Conservation (phyloP, 345 rosid genomes). For the Populus davidiana region DNA sequence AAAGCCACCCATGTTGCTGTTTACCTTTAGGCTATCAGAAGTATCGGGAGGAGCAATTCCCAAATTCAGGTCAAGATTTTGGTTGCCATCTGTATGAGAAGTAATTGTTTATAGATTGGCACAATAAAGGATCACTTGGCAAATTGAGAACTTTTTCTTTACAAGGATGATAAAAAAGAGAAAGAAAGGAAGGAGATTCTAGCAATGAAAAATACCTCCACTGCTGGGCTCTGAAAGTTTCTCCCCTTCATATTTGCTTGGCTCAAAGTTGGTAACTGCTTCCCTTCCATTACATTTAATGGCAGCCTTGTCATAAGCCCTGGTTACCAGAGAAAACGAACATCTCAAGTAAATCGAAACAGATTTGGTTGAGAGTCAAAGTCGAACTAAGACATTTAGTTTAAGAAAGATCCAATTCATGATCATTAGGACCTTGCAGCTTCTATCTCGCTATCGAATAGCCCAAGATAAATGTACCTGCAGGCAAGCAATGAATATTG, state of each 20-base stretch:
- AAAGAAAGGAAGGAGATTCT: neutral
- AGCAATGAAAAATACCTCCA: constrained; percentile 27
- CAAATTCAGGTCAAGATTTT: constrained; percentile 50
- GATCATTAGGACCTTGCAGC: constrained; percentile 76
- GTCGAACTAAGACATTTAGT: neutral
- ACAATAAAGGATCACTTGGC: neutral
- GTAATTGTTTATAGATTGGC: neutral
- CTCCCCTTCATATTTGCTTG: constrained; percentile 57
- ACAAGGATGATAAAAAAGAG: neutral
- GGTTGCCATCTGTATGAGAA: constrained; percentile 33
- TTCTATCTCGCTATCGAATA: constrained; percentile 82
- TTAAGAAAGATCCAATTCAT: constrained; percentile 9
- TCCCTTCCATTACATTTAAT: constrained; percentile 82
- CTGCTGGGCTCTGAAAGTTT: constrained; percentile 22
- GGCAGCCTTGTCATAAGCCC: constrained; percentile 97
- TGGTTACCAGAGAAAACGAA: constrained; percentile 26
- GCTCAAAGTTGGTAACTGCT: constrained; percentile 88
- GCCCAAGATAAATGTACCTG: constrained; percentile 97
- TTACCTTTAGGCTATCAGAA: constrained; percentile 22
- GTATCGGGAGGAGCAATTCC: constrained; percentile 51
- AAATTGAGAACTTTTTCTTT: neutral
- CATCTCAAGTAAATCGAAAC: constrained; percentile 4
- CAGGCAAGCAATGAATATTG: constrained; percentile 29
- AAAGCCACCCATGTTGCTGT: constrained; percentile 8
- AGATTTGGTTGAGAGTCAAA: neutral